Conservation (phyloP, 208 protist species). For the Leishmania braziliensis region DNA sequence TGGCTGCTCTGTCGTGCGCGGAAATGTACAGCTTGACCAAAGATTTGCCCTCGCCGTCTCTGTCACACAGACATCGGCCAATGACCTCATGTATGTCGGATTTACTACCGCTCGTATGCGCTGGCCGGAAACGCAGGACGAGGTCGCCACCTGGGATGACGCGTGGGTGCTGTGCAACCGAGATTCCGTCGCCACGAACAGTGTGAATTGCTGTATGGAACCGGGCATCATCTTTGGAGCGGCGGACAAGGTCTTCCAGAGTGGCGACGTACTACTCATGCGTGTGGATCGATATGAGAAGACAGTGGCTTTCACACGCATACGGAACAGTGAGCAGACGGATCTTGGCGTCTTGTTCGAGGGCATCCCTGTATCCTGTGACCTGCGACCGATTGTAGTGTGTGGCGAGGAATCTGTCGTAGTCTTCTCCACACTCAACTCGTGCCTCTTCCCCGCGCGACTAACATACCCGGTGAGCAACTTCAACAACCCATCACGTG, state of each 20-base stretch:
- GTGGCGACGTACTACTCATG: constrained; percentile 73
- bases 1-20: constrained; percentile 60
- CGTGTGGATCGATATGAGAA: constrained; percentile 62
- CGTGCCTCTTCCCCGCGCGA: constrained; percentile 70
- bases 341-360: constrained; percentile 88
- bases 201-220: constrained; percentile 83
- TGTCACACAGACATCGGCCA: constrained; percentile 44
- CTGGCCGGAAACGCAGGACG: constrained; percentile 46
- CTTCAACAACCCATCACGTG: constrained; percentile 40
- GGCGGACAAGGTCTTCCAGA: constrained; percentile 63
- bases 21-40: constrained; percentile 58
- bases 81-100: constrained; percentile 79
- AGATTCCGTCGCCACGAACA: constrained; percentile 74
- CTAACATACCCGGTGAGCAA: constrained; percentile 65
- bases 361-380: constrained; percentile 42
- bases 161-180: constrained; percentile 83
- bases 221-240: constrained; percentile 82
- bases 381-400: constrained; percentile 69
- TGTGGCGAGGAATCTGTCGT: constrained; percentile 69
- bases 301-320: constrained; percentile 73
- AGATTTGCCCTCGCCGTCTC: constrained; percentile 73
- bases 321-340: constrained; percentile 57
- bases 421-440: constrained; percentile 81
- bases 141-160: constrained; percentile 70
- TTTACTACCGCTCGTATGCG: constrained; percentile 66